A percentile compares a stretch with the other conserved stretches of the same genome.
These are phyloP conservation scores for Saccharomycopsis crataegensis DNA, from an alignment of 1,139 yeast genomes.

Conservation along the genomic window DNA sequence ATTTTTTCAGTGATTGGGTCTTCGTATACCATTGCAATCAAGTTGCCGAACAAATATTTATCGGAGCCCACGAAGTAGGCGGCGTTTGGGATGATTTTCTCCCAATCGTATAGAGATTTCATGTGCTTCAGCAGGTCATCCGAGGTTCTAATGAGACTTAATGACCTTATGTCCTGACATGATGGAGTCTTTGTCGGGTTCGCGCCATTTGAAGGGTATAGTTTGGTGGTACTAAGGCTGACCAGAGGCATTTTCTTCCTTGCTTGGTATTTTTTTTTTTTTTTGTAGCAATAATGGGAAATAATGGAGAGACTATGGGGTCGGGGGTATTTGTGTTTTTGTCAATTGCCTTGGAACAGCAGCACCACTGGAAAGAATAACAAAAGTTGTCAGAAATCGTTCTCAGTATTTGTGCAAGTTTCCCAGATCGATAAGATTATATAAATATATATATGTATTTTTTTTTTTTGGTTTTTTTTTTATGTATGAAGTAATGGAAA, in stretches of 20 bases:
- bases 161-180: constrained; percentile 12
- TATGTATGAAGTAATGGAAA: no score
- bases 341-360: no score
- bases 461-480: no score
- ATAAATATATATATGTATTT: no score
- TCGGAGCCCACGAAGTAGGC: constrained; percentile 53
- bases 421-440: no score
- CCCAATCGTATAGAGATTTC: constrained; percentile 30
- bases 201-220: not conserved
- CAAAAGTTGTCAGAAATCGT: no score
- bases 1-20: constrained; percentile 40
- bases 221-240: not conserved
- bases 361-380: no score
- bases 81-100: constrained; percentile 39
- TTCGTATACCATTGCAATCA: constrained; percentile 48
- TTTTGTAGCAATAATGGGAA: not conserved
- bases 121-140: constrained; percentile 14
- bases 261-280: not conserved
- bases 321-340: no score
- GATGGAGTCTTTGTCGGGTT: constrained; percentile 10
- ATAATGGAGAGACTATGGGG: not conserved
- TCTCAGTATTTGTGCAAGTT: no score
- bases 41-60: constrained; percentile 43
- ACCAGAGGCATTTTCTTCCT: not conserved
- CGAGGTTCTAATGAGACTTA: constrained; percentile 10